These are phyloP conservation scores for Phtheirospermum japonicum DNA, from an alignment of 257 asterid species.

Conservation along the genomic window DNA sequence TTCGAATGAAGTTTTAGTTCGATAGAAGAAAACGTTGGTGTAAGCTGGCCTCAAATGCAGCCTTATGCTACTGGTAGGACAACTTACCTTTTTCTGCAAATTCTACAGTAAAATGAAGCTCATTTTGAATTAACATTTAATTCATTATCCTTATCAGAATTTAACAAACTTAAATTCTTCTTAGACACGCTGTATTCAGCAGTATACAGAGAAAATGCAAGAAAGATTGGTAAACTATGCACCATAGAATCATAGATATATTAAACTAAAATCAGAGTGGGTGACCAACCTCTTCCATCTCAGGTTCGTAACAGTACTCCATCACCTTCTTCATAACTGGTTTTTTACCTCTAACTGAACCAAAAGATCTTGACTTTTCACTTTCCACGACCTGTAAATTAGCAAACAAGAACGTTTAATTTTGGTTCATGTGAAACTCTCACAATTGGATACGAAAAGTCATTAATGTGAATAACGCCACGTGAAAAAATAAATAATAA, in stretches of 20 bases:
- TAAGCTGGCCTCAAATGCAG: conserved; percentile 9
- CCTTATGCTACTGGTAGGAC: conserved; percentile 8
- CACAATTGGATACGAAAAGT: conserved; percentile 23
- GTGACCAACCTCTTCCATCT: conserved; percentile 91
- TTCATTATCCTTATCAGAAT: conserved; percentile 2
- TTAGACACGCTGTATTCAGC: too few species aligned
- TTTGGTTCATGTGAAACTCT: conserved; percentile 15
- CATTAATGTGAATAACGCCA: conserved; percentile 7
- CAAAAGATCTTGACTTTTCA: conserved; percentile 58
- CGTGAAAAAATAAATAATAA: neutral
- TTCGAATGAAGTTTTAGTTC: neutral
- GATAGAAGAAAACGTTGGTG: neutral
- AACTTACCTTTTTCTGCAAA: neutral
- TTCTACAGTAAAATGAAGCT: neutral
- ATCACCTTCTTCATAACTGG: conserved; percentile 59
- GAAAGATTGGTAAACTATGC: conserved; percentile 13
- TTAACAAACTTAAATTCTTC: neutral
- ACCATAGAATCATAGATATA: neutral
- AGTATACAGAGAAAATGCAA: too few species aligned
- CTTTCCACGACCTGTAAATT: conserved; percentile 62
- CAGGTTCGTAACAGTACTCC: conserved; percentile 96
- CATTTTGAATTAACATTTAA: neutral
- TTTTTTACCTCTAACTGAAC: conserved; percentile 67
- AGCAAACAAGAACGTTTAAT: conserved; percentile 20
- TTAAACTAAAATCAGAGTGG: conserved; percentile 18